Evolutionary conservation across 805 yeast species (phyloP).

Genomic region (Yamadazyma endophytica): DNA sequence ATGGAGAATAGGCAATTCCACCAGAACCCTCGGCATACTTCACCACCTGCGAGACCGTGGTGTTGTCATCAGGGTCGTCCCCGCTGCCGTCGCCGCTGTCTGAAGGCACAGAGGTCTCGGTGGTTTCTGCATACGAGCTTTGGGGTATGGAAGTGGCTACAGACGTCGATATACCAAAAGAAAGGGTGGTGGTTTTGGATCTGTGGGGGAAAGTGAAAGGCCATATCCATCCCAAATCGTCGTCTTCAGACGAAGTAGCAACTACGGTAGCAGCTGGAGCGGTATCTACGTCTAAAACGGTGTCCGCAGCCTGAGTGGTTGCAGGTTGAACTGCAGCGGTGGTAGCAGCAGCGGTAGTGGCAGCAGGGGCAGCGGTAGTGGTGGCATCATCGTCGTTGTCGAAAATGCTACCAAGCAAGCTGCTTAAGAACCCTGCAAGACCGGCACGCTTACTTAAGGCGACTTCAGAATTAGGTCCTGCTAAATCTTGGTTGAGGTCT

Average conservation of each 20-base stretch:
- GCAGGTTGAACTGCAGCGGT: slow-evolving; percentile 3
- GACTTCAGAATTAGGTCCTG: too few relatives aligned
- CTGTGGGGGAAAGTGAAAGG: slow-evolving; percentile 4
- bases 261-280: slow-evolving; percentile 13
- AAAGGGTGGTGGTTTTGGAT: slow-evolving; percentile 5
- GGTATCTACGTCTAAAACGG: slow-evolving; percentile 10
- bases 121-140: slow-evolving; percentile 1
- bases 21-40: slow-evolving; percentile 44
- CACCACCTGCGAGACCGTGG: slow-evolving; percentile 17
- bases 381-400: slow-evolving; percentile 1
- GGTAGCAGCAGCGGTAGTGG: slow-evolving; percentile 5
- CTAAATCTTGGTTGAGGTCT: too few relatives aligned
- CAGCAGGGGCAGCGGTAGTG: slow-evolving; percentile 4
- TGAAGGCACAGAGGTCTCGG: slow-evolving; percentile 26
- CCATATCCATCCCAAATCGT: background rate
- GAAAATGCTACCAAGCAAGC: slow-evolving; percentile 5
- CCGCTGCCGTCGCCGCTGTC: slow-evolving; percentile 14
- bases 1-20: slow-evolving; percentile 84
- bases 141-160: too few relatives aligned
- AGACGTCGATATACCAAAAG: slow-evolving; percentile 1
- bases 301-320: slow-evolving; percentile 2
- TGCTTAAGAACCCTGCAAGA: slow-evolving; percentile 6
- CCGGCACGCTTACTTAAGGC: too few relatives aligned
- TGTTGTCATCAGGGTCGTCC: slow-evolving; percentile 25
- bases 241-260: slow-evolving; percentile 1